These are phyloP conservation scores for Globisporangium emineosum DNA, from an alignment of 352 stramenopile species.

Conservation along the genomic window DNA sequence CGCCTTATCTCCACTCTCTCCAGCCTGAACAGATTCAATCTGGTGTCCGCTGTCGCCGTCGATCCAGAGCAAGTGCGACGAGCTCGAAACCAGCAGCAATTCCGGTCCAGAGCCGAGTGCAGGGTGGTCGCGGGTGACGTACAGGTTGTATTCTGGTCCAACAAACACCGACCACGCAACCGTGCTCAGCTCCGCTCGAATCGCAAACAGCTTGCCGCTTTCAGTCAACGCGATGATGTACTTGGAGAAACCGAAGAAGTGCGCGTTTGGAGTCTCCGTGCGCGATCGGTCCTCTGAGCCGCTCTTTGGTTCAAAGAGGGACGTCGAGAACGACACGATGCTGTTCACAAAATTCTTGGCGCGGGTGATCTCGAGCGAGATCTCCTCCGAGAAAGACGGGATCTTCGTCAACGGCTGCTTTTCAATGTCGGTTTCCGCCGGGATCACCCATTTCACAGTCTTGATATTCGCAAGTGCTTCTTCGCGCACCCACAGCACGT, in stretches of 20 bases:
- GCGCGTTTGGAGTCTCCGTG: conserved; percentile 59
- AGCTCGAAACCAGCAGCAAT: conserved; percentile 62
- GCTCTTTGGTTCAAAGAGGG: conserved; percentile 45
- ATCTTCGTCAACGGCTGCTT: conserved; percentile 70
- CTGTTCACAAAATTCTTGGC: conserved; percentile 49
- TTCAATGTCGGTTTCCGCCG: conserved; percentile 72
- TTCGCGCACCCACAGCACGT: conserved; percentile 71
- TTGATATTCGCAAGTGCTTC: conserved; percentile 77
- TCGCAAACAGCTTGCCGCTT: conserved; percentile 77
- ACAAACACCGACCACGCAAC: conserved; percentile 73
- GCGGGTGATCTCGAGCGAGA: conserved; percentile 54
- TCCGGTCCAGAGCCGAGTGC: conserved; percentile 68
- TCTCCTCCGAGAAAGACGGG: conserved; percentile 67
- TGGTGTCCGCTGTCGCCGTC: conserved; percentile 62
- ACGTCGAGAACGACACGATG: conserved; percentile 41
- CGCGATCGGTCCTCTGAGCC: conserved; percentile 31
- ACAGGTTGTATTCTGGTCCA: conserved; percentile 64
- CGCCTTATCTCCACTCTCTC: conserved; percentile 17
- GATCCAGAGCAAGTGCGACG: conserved; percentile 61
- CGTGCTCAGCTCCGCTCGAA: conserved; percentile 69
- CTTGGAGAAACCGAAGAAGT: conserved; percentile 85
- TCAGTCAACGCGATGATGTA: conserved; percentile 71
- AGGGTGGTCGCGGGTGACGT: conserved; percentile 76
- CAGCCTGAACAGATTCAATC: conserved; percentile 34
- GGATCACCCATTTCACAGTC: conserved; percentile 74